These are phyloP conservation scores for Ilex paraguariensis DNA, from an alignment of 305 asterid genomes.

Conservation along the genomic window DNA sequence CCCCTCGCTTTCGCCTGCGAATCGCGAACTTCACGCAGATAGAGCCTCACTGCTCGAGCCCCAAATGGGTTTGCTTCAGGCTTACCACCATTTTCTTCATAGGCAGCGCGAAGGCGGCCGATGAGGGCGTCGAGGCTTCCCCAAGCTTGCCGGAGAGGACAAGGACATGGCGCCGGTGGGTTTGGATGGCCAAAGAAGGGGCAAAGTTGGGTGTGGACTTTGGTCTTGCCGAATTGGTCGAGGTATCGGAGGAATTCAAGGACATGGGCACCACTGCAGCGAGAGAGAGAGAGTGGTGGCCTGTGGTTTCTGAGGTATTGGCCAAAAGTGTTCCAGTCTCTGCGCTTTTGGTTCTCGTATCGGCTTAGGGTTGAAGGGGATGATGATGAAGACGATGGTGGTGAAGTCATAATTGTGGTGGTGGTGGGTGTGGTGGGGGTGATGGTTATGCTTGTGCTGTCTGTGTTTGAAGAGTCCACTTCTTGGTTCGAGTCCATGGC, in stretches of 20 bases:
- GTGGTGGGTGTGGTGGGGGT: slow-evolving; percentile 10
- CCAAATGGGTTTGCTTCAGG: slow-evolving; percentile 55
- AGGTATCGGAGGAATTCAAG: no score
- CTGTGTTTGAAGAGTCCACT: slow-evolving; percentile 35
- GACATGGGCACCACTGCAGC: slow-evolving; percentile 47
- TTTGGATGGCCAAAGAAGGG: slow-evolving; percentile 68
- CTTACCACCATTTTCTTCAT: no score
- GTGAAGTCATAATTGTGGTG: slow-evolving; percentile 15
- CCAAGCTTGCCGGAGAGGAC: slow-evolving; percentile 82
- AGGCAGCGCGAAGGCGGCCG: no score
- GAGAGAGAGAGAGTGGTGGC: slow-evolving; percentile 62
- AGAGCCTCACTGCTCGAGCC: slow-evolving; percentile 48
- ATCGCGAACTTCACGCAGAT: no score
- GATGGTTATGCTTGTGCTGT: slow-evolving; percentile 21
- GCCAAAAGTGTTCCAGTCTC: no score
- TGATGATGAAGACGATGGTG: slow-evolving; percentile 17
- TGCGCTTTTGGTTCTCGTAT: slow-evolving; percentile 40
- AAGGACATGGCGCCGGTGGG: slow-evolving; percentile 75
- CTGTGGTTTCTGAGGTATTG: slow-evolving; percentile 7
- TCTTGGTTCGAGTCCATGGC: slow-evolving; percentile 54
- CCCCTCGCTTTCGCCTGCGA: no score
- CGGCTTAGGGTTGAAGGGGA: slow-evolving; percentile 49
- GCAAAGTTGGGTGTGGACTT: slow-evolving; percentile 65
- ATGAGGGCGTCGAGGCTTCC: slow-evolving; percentile 7
- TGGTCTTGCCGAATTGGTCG: slow-evolving; percentile 4